Base-by-base conservation (phyloP, 352 stramenopile genomes). In the Paralagenidium karlingii region DNA sequence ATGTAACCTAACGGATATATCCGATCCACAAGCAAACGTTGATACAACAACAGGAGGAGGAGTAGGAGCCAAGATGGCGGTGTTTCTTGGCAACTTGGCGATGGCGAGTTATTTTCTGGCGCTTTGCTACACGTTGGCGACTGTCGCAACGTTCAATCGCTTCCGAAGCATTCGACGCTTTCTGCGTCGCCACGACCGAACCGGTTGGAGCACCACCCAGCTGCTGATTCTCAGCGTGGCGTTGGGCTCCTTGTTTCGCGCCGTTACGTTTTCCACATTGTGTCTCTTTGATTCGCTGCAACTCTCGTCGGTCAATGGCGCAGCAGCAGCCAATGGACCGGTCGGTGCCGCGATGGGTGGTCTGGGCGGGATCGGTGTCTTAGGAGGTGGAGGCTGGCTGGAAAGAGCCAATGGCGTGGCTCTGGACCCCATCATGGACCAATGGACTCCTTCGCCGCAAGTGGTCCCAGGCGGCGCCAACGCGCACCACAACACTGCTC, bases 41-140 rank as follows among this genome's bases (percentile, higher is more conserved):
- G n/a, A n/a, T n/a, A n/a, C n/a, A n/a, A n/a, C n/a, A n/a, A n/a
- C n/a, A n/a, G n/a, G n/a, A n/a, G n/a, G n/a, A n/a, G n/a, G n/a
- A n/a, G n/a, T n/a, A n/a, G n/a, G n/a, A 36, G 30, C 27, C 9
- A 45, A 21, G 12, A 88, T 88, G 74, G 60, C 75, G 67, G 66
- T 91, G 19, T 91, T 91, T 57, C 69, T 91, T n/a, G 76, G 68
- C 34, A 87, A 87, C 53, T 53, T 91, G 51, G 77, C 71, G 43
- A 86, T 91, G 74, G 58, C 77, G 49, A 87, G 71, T 62, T 91
- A 87, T 56, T 91, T 91, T 45, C 57, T 91, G 53, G 77, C 77
- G 56, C 68, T 91, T 24, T 88, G 75, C 53, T 91, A 91, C 56
- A 79, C 82, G 44, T 56, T 91, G 20, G 63, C 68, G 41, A 91